phyloP scores from a whole-genome alignment of 208 protist genomes.

The Trypanosoma congolense region DNA sequence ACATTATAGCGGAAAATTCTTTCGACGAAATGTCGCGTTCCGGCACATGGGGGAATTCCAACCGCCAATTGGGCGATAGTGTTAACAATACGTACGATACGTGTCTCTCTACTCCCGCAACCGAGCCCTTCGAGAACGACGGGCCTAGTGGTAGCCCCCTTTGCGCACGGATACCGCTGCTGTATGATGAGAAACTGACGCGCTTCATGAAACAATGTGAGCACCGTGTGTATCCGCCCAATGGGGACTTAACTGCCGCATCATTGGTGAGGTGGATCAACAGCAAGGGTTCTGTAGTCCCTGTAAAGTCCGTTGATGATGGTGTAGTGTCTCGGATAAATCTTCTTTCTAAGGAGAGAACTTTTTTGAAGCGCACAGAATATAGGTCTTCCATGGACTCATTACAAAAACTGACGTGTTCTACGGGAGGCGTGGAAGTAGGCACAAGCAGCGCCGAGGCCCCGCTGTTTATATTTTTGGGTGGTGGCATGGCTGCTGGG shows the following conservation, averaged over 20 bases:
- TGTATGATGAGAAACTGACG: slow-evolving; percentile 20
- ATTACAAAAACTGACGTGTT: slow-evolving; percentile 52
- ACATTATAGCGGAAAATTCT: no score
- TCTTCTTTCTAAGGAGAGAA: slow-evolving; percentile 39
- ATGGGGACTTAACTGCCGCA: slow-evolving; percentile 31
- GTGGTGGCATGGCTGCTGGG: slow-evolving; percentile 85
- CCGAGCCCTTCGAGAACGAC: neutral
- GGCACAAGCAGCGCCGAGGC: slow-evolving; percentile 13
- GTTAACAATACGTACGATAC: no score
- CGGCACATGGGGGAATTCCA: no score
- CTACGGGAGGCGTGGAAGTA: neutral
- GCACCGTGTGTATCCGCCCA: slow-evolving; percentile 26
- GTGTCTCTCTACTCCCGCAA: no score
- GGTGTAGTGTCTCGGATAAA: slow-evolving; percentile 47
- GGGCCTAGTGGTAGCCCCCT: neutral
- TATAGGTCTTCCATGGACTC: slow-evolving; percentile 56
- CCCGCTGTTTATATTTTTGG: slow-evolving; percentile 84
- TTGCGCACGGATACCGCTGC: neutral
- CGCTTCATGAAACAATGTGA: slow-evolving; percentile 14
- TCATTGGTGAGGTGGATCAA: slow-evolving; percentile 63
- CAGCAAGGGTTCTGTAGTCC: slow-evolving; percentile 29
- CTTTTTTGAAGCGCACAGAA: slow-evolving; percentile 47
- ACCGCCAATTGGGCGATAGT: no score
- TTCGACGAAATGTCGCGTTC: no score
- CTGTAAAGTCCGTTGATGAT: slow-evolving; percentile 28